Base-by-base conservation (phyloP, 345 rosid genomes). In the Dimocarpus longan region DNA sequence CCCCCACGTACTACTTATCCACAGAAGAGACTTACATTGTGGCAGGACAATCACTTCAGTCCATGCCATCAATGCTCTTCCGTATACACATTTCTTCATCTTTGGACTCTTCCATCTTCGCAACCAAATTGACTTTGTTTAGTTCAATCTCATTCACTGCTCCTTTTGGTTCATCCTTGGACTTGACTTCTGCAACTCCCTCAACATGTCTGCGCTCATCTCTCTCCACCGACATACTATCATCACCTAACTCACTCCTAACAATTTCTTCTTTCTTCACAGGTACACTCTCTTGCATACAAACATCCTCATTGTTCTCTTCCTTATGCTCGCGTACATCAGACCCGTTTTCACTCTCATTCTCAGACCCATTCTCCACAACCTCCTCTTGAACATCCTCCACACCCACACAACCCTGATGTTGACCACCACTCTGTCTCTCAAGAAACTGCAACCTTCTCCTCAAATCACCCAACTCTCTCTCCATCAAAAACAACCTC, bases 401-500 rank as follows among this genome's bases (percentile, higher is more conserved):
- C 16, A 84, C 81, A 24, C 78, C 71, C 5, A 46, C 63, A 75
- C 46, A 32, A 32, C 48, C 32, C 8, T 48, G 78, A n/a, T 48
- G 78, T 48, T 66, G 69, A 37, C 12, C 22, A 75, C 21, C n/a
- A 74, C 76, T 88, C 76, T 86, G 89, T 86, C 94, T 87, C 92
- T 93, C 99, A 28, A 94, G 89, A 77, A 88, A 90, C 85, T 85
- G 92, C 85, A 96, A 64, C 90, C 99, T 91, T 85, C 92, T 91
- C 87, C 92, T 94, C 88, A 94, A 76, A 81, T 96, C 97, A 67
- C 88, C 90, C 50, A 96, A 74, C 79, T 96, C 99, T 81, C 93
- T 90, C 82, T 93, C 99, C 98, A 96, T 91, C 87, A 94, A 70
- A 74, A 92, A 94, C 86, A 96, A 67, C 85, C 98, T 94, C 75